phyloP scores from a whole-genome alignment of 1,139 yeast genomes.

The Sugiyamaella novakii region DNA sequence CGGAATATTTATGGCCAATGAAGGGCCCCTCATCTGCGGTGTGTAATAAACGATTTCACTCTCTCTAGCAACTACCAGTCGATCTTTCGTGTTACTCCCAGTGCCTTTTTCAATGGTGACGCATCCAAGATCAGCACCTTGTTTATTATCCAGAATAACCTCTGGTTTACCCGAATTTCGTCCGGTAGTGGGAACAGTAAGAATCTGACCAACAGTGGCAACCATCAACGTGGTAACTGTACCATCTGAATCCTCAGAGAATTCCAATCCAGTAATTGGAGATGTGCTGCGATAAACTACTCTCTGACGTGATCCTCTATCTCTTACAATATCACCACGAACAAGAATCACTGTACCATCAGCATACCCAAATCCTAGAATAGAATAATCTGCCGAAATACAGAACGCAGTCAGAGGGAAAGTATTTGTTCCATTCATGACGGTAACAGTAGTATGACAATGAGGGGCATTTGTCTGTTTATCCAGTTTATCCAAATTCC shows the following conservation, averaged over 20 bases:
- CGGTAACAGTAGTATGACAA: slow-evolving; percentile 48
- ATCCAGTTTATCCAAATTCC: slow-evolving; percentile 61
- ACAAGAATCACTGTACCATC: slow-evolving; percentile 82
- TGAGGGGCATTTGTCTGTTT: slow-evolving; percentile 38
- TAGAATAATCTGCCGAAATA: slow-evolving; percentile 57
- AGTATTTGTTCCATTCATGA: slow-evolving; percentile 61
- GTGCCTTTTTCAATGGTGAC: slow-evolving; percentile 32
- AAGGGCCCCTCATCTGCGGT: slow-evolving; percentile 56
- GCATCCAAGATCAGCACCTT: slow-evolving; percentile 77
- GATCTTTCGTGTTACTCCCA: slow-evolving; percentile 35
- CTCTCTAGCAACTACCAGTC: slow-evolving; percentile 56
- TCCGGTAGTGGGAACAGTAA: slow-evolving; percentile 78
- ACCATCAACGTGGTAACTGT: slow-evolving; percentile 50
- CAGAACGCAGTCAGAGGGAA: slow-evolving; percentile 72
- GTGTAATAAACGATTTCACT: slow-evolving; percentile 58
- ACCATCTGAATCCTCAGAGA: slow-evolving; percentile 47
- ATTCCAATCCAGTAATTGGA: slow-evolving; percentile 77
- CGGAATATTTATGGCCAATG: slow-evolving; percentile 59
- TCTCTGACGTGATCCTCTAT: slow-evolving; percentile 87
- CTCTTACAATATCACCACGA: slow-evolving; percentile 85
- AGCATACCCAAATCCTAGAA: slow-evolving; percentile 80
- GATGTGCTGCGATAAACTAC: slow-evolving; percentile 68
- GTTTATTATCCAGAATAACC: slow-evolving; percentile 62
- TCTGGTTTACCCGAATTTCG: slow-evolving; percentile 72
- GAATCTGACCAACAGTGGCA: slow-evolving; percentile 67